phyloP scores from a whole-genome alignment of 192 early-diverging fungal genomes.

The Backusella sp. region DNA sequence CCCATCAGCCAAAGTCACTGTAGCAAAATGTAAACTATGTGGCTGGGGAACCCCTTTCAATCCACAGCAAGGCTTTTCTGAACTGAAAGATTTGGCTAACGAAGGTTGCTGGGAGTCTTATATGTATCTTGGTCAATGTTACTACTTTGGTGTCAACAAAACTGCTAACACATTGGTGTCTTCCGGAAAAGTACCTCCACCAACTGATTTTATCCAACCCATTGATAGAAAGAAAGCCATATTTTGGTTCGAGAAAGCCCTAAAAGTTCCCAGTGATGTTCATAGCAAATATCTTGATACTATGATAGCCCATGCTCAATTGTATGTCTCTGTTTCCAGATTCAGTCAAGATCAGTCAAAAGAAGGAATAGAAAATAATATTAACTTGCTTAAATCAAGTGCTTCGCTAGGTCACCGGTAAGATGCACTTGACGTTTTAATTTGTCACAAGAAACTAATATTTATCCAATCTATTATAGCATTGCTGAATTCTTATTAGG shows the following conservation, averaged over 20 bases:
- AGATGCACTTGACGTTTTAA: not conserved
- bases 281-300: not conserved
- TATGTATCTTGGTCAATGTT: slow-evolving; percentile 33
- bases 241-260: slow-evolving; percentile 27
- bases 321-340: slow-evolving; percentile 19
- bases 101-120: slow-evolving; percentile 27
- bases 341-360: slow-evolving; percentile 19
- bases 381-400: slow-evolving; percentile 29
- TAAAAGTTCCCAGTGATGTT: not conserved
- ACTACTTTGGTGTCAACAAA: slow-evolving; percentile 21
- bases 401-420: slow-evolving; percentile 35
- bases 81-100: slow-evolving; percentile 18
- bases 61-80: slow-evolving; percentile 21
- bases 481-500: slow-evolving; percentile 10
- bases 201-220: slow-evolving; percentile 7
- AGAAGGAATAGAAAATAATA: slow-evolving; percentile 14
- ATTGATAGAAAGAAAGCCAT: slow-evolving; percentile 24
- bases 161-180: not conserved
- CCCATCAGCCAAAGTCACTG: slow-evolving; percentile 22
- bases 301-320: slow-evolving; percentile 26
- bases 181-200: not conserved
- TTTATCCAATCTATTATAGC: not conserved
- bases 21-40: slow-evolving; percentile 31
- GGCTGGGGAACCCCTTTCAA: slow-evolving; percentile 33
- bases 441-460: not conserved